Evolutionary conservation across 768 basidiomycete genomes (phyloP), one percentile per base, ranked within the genome.

Genomic region (Imleria badia): DNA sequence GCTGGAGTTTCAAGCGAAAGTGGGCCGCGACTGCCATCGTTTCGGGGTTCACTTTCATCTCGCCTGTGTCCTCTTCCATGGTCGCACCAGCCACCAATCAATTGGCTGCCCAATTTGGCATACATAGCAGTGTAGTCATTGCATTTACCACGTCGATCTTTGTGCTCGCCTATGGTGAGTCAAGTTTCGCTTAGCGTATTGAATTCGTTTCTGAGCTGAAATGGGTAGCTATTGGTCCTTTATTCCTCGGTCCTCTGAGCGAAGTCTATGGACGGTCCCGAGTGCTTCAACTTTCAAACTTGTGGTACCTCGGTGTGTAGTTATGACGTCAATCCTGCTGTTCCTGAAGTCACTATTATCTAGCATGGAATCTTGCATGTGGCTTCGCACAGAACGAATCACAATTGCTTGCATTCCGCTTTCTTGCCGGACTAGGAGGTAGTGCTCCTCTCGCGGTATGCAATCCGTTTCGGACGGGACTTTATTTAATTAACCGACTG

Each of bases 31-130:
- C 84, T 0, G 58, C 78, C n/a, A 76, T 87, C 29, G 81, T 87
- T 0, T 87, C 87, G 0, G 73, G 76, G 0, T 89, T 86, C 64
- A 85, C 87, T 0, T 85, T 88, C 63, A 85, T 88, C 34, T 76
- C 75, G 8, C 85, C 87, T 0, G 74, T 90, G 1, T 83, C 87
- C 0, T 91, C 89, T 5, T 81, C 87, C 5, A 89, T 89, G 83
- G 73, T 89, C 2, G 84, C 89, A 0, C 88, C 88, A 0, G 88
- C 87, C 0, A 72, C 76, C 0, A 55, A 59, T 5, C 76, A 82
- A 48, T 60, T 91, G 0, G 83, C 75, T 3, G 53, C 65, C 3
- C 67, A 81, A 19, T 84, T 91, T 56, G 75, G 80, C 1, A 77
- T 89, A 26, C 82, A 77, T 10, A 82, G 65, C 61, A 55, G 60